Evolutionary conservation across 2,329 filamentous ascomycete genomes (phyloP).

Genomic region (Cladosporium phlei): DNA sequence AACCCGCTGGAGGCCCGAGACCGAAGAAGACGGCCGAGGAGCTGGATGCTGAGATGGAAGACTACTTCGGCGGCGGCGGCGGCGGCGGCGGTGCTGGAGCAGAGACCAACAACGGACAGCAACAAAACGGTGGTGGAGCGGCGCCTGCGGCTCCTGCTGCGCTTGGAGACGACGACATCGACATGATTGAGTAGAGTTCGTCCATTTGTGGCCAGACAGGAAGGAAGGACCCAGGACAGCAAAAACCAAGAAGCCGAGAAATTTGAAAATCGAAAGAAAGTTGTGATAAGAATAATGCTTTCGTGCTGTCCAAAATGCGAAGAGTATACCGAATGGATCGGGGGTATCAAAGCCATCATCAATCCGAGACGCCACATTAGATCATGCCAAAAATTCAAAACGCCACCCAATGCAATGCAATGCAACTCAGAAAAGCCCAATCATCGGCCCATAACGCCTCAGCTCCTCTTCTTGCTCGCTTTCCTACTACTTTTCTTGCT

Average conservation of each 20-base stretch:
- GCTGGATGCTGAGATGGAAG: slow-evolving; percentile 92
- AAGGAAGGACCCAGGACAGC: too few species aligned
- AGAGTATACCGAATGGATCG: too few species aligned
- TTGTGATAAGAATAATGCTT: neutral
- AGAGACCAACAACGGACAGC: slow-evolving; percentile 32
- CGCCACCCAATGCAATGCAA: neutral
- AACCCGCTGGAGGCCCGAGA: slow-evolving; percentile 42
- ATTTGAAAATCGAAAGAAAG: too few species aligned
- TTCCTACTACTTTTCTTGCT: neutral
- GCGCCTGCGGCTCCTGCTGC: slow-evolving; percentile 17
- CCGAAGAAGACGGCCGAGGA: slow-evolving; percentile 85
- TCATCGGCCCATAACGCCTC: neutral
- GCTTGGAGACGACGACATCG: slow-evolving; percentile 27
- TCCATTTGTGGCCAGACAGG: too few species aligned
- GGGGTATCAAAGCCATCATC: neutral
- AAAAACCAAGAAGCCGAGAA: neutral
- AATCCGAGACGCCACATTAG: slow-evolving; percentile 6
- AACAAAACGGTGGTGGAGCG: slow-evolving; percentile 33
- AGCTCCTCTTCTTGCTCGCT: neutral
- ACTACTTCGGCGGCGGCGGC: slow-evolving; percentile 65
- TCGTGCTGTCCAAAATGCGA: too few species aligned
- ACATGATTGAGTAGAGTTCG: slow-evolving; percentile 34
- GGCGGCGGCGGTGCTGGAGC: neutral
- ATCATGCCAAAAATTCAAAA: neutral
- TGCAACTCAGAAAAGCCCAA: too few species aligned